Evolutionary conservation across 495 filamentous ascomycete species (phyloP), one percentile per base, ranked within the genome.

Genomic region (Cercophora samala): DNA sequence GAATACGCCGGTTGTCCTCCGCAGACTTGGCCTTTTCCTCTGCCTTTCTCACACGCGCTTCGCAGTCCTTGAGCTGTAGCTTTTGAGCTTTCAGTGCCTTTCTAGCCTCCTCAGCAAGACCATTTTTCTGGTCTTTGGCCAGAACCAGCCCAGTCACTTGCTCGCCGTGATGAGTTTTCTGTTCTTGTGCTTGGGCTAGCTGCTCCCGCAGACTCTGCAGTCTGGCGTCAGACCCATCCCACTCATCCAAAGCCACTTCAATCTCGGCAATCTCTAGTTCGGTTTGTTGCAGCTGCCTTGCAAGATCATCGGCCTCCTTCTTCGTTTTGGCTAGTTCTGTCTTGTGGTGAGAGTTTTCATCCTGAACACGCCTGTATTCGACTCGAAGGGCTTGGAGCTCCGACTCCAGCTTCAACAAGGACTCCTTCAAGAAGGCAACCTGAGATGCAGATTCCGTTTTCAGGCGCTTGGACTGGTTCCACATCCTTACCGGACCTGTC

Each of bases 391-490:
- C 68, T 53, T 67, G 73, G 26, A 81, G 73, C 63, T 86, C 83
- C 17, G 74, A 67, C 37, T 81, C 74, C 25, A 87, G 73, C 46
- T 82, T 80, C 26, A 75, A 72, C 5, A 82, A 59, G 1, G 71
- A 73, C 17, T 83, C 78, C 24, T 76, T 78, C 58, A 76, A 79
- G 54, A 82, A 85, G 78, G 78, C 81, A 52, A 90, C 84, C 76
- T 91, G 90, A 22, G 84, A 84, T 52, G 86, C 89, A 8, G 87
- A 78, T 71, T 97, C 91, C 0, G 91, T 90, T 76, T 90, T 90
- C 88, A 98, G 96, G 9, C 92, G 87, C 24, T 88, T 80, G n/a
- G 70, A 75, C 3, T 83, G 78, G 13, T 66, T 66, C 51, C 56
- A 58, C 83, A 66, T 1, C 79, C 79, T 24, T 60, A 66, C 2